Conservation (phyloP, 2,329 filamentous ascomycete genomes). For the Cordyceps javanica region DNA sequence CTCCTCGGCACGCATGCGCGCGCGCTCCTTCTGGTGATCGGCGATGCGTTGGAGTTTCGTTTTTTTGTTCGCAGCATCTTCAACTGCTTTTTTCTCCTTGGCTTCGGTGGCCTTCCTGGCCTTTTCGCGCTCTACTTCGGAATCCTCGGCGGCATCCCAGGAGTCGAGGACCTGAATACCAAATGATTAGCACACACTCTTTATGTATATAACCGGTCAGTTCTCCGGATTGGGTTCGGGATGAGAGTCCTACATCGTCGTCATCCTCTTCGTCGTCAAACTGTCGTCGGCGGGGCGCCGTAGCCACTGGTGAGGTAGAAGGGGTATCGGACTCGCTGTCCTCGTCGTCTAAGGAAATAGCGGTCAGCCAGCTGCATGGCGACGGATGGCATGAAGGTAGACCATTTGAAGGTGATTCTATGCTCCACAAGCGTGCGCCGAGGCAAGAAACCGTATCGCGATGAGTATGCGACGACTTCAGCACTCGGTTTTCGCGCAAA, state of each 20-base stretch:
- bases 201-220: too few species aligned
- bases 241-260: slow-evolving; percentile 57
- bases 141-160: slow-evolving; percentile 96
- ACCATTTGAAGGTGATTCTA: background rate
- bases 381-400: background rate
- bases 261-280: slow-evolving; percentile 92
- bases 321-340: slow-evolving; percentile 32
- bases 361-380: slow-evolving; percentile 19
- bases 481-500: slow-evolving; percentile 1
- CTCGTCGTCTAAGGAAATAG: slow-evolving; percentile 30
- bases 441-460: background rate
- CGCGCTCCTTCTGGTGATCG: slow-evolving; percentile 62
- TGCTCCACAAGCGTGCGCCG: background rate
- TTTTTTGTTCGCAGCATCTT: slow-evolving; percentile 87
- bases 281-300: slow-evolving; percentile 44
- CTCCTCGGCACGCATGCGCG: slow-evolving; percentile 44
- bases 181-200: slow-evolving; percentile 2
- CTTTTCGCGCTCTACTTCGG: slow-evolving; percentile 94
- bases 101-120: slow-evolving; percentile 77
- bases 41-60: slow-evolving; percentile 79
- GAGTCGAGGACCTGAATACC: slow-evolving; percentile 76
- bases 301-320: slow-evolving; percentile 27
- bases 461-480: background rate
- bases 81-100: slow-evolving; percentile 84
- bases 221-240: background rate